These are phyloP conservation scores for Penicillium digitatum DNA, from an alignment of 2,329 filamentous ascomycete genomes.

Conservation along the genomic window DNA sequence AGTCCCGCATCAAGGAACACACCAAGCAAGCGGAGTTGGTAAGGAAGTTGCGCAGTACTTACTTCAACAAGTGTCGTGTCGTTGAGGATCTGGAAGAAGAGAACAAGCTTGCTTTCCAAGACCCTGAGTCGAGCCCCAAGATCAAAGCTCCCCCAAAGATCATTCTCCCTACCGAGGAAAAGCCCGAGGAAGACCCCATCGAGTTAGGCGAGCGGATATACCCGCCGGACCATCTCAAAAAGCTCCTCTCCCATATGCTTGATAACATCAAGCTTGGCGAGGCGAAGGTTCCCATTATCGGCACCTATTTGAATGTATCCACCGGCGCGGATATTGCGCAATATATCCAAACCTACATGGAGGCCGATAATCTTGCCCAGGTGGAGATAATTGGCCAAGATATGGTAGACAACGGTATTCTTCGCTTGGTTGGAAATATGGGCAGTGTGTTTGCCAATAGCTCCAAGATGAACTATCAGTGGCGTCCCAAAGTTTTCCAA, in stretches of 20 bases:
- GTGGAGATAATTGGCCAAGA: conserved; percentile 95
- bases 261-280: conserved; percentile 82
- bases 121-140: conserved; percentile 66
- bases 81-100: conserved; percentile 97
- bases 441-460: conserved; percentile 96
- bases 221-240: conserved; percentile 80
- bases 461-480: conserved; percentile 96
- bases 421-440: conserved; percentile 88
- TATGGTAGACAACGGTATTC: conserved; percentile 76
- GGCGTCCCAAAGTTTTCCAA: conserved; percentile 88
- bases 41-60: conserved; percentile 89
- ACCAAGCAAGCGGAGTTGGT: conserved; percentile 86
- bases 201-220: conserved; percentile 92
- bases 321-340: conserved; percentile 90
- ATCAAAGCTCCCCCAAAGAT: conserved; percentile 64
- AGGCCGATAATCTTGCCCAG: conserved; percentile 77
- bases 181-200: conserved; percentile 71
- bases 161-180: conserved; percentile 71
- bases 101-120: conserved; percentile 96
- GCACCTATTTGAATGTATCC: conserved; percentile 90
- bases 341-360: conserved; percentile 86
- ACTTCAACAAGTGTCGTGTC: conserved; percentile 97
- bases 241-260: conserved; percentile 80
- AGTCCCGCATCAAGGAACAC: conserved; percentile 84
- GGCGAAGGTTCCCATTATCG: conserved; percentile 90